These are phyloP conservation scores for Ballota nigra DNA, from an alignment of 257 asterid genomes.

Conservation along the genomic window DNA sequence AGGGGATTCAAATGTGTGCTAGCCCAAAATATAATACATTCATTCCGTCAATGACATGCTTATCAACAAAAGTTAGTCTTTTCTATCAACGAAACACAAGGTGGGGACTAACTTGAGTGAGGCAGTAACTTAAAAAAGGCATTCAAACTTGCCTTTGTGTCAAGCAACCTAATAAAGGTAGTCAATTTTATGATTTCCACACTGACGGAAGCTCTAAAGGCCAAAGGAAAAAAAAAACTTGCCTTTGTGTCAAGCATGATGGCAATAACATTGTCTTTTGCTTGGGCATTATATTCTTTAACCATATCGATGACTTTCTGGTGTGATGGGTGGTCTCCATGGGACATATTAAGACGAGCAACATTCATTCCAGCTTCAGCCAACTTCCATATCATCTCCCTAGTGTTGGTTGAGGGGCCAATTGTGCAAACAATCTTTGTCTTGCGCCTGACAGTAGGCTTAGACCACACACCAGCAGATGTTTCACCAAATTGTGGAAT, in stretches of 20 bases:
- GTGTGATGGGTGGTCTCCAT: slow-evolving; percentile 90
- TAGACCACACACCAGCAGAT: slow-evolving; percentile 61
- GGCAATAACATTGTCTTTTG: slow-evolving; percentile 79
- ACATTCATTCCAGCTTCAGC: slow-evolving; percentile 95
- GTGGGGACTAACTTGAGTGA: background rate
- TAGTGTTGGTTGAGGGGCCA: slow-evolving; percentile 76
- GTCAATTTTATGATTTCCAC: background rate
- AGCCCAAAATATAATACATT: background rate
- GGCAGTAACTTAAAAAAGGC: background rate
- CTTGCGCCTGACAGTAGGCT: slow-evolving; percentile 73
- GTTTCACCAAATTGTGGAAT: slow-evolving; percentile 54
- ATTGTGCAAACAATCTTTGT: slow-evolving; percentile 89
- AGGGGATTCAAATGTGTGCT: background rate
- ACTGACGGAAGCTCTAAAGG: background rate
- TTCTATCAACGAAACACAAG: background rate
- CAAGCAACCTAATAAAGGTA: no score
- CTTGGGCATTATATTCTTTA: slow-evolving; percentile 66
- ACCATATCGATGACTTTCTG: slow-evolving; percentile 83
- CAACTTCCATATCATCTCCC: slow-evolving; percentile 85
- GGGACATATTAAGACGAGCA: slow-evolving; percentile 87
- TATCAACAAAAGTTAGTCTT: background rate
- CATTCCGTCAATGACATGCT: background rate
- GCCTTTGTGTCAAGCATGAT: slow-evolving; percentile 87
- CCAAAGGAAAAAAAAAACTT: slow-evolving; percentile 24
- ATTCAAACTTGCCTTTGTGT: no score